These are phyloP conservation scores for Loxodes magnus DNA, from an alignment of 73 alveolate genomes.

Conservation along the genomic window DNA sequence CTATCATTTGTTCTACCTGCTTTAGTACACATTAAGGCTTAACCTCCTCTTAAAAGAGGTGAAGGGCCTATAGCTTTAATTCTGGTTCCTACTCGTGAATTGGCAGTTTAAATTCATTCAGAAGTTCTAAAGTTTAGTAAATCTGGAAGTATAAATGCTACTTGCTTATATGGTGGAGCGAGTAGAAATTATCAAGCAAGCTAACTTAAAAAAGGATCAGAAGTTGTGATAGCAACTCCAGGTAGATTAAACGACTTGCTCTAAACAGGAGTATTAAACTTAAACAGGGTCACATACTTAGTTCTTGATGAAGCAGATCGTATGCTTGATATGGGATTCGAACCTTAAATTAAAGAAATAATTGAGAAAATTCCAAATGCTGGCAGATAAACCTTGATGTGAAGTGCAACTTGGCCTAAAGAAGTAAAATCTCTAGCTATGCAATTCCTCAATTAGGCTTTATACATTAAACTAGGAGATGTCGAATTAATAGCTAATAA, in stretches of 20 bases:
- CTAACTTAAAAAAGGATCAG: conserved; percentile 42
- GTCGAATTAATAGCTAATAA: conserved; percentile 20
- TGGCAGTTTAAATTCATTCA: conserved; percentile 67
- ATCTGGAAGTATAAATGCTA: conserved; percentile 23
- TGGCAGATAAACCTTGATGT: conserved; percentile 72
- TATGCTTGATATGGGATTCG: conserved; percentile 94
- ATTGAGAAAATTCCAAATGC: conserved; percentile 44
- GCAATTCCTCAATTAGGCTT: conserved; percentile 43
- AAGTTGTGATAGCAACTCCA: conserved; percentile 58
- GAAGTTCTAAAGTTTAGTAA: conserved; percentile 40
- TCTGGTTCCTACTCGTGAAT: conserved; percentile 94
- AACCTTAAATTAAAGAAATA: conserved; percentile 41
- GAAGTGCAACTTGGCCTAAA: conserved; percentile 82
- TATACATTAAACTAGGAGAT: conserved; percentile 25
- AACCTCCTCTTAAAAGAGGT: conserved; percentile 59
- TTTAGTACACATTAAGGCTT: conserved; percentile 75
- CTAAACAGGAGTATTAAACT: conserved; percentile 65
- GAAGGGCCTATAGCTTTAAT: conserved; percentile 92
- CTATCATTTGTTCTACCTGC: conserved; percentile 86
- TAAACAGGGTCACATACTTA: conserved; percentile 68
- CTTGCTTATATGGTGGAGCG: conserved; percentile 68
- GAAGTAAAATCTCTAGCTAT: conserved; percentile 53
- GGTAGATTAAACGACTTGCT: conserved; percentile 93
- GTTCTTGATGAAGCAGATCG: conserved; percentile 96
- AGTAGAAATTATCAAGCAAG: conserved; percentile 42